Percentiles rank a stretch among this genome's conserved stretches.
These are phyloP conservation scores for Fusarium sp. DNA, from an alignment of 2,329 filamentous ascomycete genomes.

Conservation along the genomic window DNA sequence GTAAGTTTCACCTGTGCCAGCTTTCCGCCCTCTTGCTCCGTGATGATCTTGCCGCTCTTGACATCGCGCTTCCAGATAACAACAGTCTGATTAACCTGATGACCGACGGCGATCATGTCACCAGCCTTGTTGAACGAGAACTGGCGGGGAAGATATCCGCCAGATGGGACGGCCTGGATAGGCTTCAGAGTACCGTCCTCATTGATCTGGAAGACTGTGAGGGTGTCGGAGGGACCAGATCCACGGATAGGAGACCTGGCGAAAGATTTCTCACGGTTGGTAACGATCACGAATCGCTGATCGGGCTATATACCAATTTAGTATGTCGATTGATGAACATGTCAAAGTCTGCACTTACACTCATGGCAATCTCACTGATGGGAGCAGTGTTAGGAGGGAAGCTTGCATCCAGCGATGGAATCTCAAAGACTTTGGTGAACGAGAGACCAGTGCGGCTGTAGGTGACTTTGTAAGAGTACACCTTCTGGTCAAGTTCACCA, in stretches of 20 bases:
- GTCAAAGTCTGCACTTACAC: conserved; percentile 25
- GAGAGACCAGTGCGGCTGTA: conserved; percentile 25
- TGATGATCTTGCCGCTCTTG: conserved; percentile 37
- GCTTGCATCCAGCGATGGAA: conserved; percentile 29
- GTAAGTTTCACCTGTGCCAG: conserved; percentile 36
- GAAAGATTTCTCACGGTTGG: conserved; percentile 44
- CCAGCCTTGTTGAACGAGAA: conserved; percentile 44
- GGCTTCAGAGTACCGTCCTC: conserved; percentile 36
- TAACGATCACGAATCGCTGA: conserved; percentile 38
- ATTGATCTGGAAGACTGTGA: conserved; percentile 39
- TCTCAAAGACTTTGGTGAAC: conserved; percentile 43
- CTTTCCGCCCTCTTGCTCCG: conserved; percentile 40
- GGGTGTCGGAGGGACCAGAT: conserved; percentile 38
- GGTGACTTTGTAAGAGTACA: conserved; percentile 42
- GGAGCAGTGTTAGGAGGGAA: conserved; percentile 39
- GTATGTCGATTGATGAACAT: too few species aligned
- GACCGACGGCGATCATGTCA: conserved; percentile 44
- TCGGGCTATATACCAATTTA: conserved; percentile 27
- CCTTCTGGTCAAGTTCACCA: conserved; percentile 42
- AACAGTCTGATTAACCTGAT: conserved; percentile 41
- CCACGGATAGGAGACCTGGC: conserved; percentile 24
- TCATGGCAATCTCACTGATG: conserved; percentile 43
- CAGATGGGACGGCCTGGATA: conserved; percentile 39
- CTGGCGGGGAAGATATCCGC: conserved; percentile 41
- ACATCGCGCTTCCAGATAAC: conserved; percentile 44